Percentiles rank a stretch among this genome's conserved stretches.
Conservation (phyloP, 257 asterid species). For the Ligustrum vulgare region DNA sequence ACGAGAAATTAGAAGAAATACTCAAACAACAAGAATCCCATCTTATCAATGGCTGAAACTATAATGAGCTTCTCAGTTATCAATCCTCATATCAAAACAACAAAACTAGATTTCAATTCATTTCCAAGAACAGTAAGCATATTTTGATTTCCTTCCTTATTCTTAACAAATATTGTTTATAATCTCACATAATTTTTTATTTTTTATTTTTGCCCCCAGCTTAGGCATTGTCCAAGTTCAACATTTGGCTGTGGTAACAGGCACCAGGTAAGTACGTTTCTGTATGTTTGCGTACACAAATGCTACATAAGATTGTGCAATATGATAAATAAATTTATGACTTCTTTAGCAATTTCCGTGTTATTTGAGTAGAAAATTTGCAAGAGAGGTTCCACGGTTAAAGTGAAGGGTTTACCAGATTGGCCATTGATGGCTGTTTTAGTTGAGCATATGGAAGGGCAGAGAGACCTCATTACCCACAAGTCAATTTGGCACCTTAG, state of each 20-base stretch:
- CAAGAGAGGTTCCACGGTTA: constrained; percentile 24
- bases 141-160: background rate
- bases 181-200: background rate
- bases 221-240: constrained; percentile 38
- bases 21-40: background rate
- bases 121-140: constrained; percentile 41
- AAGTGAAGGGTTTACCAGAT: constrained; percentile 59
- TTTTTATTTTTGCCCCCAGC: constrained; percentile 43
- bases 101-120: constrained; percentile 27
- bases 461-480: constrained; percentile 78
- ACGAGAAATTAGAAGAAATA: background rate
- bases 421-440: constrained; percentile 89
- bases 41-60: constrained; percentile 50
- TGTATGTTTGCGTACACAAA: background rate
- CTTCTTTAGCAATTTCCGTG: no score
- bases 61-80: constrained; percentile 47
- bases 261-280: constrained; percentile 36
- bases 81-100: constrained; percentile 38
- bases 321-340: background rate
- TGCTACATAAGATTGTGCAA: background rate
- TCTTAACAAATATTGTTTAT: background rate
- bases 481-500: constrained; percentile 90
- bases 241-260: constrained; percentile 34
- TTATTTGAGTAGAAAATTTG: constrained; percentile 29
- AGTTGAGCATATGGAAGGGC: constrained; percentile 81